A percentile compares a stretch with the other conserved stretches of the same genome.
Conservation (phyloP, 495 filamentous ascomycete genomes). For the Aspergillus heteromorphus region DNA sequence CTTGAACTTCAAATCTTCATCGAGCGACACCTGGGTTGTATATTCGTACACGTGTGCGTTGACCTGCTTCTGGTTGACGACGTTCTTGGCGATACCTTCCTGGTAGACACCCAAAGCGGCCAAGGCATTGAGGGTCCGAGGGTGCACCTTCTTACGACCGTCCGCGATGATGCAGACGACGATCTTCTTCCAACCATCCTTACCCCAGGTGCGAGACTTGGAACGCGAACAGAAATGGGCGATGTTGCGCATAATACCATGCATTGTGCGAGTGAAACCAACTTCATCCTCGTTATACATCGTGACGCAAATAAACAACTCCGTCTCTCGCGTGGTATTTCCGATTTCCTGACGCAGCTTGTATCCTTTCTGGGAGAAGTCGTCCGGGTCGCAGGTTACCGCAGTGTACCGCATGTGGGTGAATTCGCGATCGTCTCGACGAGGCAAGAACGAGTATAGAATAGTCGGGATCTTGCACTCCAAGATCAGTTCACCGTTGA, state of each 20-base stretch:
- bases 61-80: constrained; percentile 84
- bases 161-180: constrained; percentile 96
- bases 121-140: constrained; percentile 87
- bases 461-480: constrained; percentile 99
- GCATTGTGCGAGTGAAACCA: constrained; percentile 95
- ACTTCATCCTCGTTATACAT: constrained; percentile 99
- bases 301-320: constrained; percentile 94
- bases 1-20: constrained; percentile 95
- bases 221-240: constrained; percentile 89
- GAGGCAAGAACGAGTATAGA: constrained; percentile 87
- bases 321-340: constrained; percentile 82
- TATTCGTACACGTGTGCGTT: constrained; percentile 97
- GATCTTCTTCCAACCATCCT: constrained; percentile 98
- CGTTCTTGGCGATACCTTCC: constrained; percentile 96
- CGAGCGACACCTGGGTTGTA: constrained; percentile 94
- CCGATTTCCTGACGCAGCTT: constrained; percentile 95
- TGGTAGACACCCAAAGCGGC: constrained; percentile 99
- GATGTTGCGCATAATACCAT: constrained; percentile 98
- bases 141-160: constrained; percentile 89
- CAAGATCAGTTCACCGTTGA: constrained; percentile 94
- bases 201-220: constrained; percentile 93
- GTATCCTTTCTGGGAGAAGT: constrained; percentile 83
- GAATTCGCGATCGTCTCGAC: constrained; percentile 90
- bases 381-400: constrained; percentile 97
- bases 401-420: constrained; percentile 99